Conservation (phyloP, 2,329 filamentous ascomycete genomes). For the Fusarium luffae region DNA sequence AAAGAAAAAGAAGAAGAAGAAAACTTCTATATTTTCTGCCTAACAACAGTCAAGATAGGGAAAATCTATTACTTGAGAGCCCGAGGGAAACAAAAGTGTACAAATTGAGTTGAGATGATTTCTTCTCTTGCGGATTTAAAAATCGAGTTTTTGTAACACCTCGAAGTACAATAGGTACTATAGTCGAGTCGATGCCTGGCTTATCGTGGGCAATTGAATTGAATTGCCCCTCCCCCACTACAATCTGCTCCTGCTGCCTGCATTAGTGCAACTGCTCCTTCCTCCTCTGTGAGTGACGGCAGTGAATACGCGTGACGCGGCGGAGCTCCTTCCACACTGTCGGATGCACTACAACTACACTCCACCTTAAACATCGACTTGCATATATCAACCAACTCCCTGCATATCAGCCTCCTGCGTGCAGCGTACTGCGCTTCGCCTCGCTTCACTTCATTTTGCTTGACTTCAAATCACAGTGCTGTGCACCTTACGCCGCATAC, state of each 20-base stretch:
- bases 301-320: constrained; percentile 38
- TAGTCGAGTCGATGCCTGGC: too few relatives aligned
- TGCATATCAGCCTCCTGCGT: not conserved
- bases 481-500: not conserved
- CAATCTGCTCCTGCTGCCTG: constrained; percentile 7
- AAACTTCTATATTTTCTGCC: not conserved
- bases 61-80: not conserved
- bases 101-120: not conserved
- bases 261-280: constrained; percentile 20
- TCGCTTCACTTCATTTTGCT: not conserved
- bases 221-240: constrained; percentile 26
- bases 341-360: constrained; percentile 9
- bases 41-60: not conserved
- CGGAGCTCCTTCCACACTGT: constrained; percentile 33
- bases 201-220: not conserved
- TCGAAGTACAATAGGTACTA: not conserved
- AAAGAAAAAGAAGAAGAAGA: not conserved
- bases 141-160: not conserved
- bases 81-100: not conserved
- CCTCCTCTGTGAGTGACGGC: not conserved
- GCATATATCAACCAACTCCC: constrained; percentile 3
- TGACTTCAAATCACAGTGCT: not conserved
- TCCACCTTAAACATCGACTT: not conserved
- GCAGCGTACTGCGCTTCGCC: not conserved
- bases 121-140: not conserved